Evolutionary conservation across 208 protist species (phyloP), one percentile per base, ranked within the genome.

Genomic region (Leishmania mexicana): DNA sequence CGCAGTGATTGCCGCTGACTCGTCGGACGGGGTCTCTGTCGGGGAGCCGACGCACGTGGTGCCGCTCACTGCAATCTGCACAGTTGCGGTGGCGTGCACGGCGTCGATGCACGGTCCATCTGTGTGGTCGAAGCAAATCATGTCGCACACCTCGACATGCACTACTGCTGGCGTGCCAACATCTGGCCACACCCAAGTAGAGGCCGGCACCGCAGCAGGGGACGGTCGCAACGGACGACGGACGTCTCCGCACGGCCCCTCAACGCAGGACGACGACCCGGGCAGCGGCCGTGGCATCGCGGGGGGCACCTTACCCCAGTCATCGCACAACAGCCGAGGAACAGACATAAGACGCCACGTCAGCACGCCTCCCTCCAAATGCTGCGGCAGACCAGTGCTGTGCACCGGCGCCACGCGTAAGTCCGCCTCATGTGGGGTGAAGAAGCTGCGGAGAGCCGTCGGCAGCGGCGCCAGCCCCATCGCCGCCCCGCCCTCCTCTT

Each of bases 171-270:
- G 45, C 15, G 73, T 79, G 77, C 83, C 83, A 0, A 79, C 73
- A 15, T 85, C 83, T 19, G 83, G 83, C 78, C 62, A 79, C 62
- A 15, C 77, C 83, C 83, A 85, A 67, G 57, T 75, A 42, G 72
- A 57, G 0, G n/a, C n/a, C 5, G 57, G 38, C 1, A 13, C 10
- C 38, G 17, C 15, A 75, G 60, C 45, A 28, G 68, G n/a, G 54
- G 60, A 35, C 11, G 70, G 15, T 74, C 13, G 51, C 28, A 13
- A 58, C n/a, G 17, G 42, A n/a, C 7, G 21, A 45, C 31, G 0
- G 67, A n/a, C 1, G 5, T 49, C 28, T 42, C 45, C 60, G 19
- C 47, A 51, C 42, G 70, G 13, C 28, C 47, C 73, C 1, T 51
- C 15, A 21, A 62, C 73, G 47, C 51, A n/a, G 73, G 73, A 35